phyloP scores from a whole-genome alignment of 371 early-diverging fungal genomes.

The Mucor indicus region DNA sequence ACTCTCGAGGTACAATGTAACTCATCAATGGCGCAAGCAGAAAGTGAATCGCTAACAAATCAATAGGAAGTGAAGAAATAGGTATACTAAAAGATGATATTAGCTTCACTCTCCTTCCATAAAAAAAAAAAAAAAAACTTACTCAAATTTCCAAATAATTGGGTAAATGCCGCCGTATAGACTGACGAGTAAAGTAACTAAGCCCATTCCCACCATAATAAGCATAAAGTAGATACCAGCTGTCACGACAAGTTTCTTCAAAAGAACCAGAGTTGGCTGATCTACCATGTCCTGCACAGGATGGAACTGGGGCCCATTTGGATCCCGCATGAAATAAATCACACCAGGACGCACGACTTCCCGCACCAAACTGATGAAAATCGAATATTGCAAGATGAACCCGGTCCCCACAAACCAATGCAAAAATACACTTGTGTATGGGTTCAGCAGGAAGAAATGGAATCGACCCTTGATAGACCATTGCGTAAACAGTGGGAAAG shows the following conservation, averaged over 20 bases:
- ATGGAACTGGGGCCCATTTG: slow-evolving; percentile 84
- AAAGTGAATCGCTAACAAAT: slow-evolving; percentile 67
- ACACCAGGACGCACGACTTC: slow-evolving; percentile 84
- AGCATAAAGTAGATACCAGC: slow-evolving; percentile 71
- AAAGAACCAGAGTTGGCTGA: slow-evolving; percentile 61
- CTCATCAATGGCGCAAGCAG: slow-evolving; percentile 55
- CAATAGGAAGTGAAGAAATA: slow-evolving; percentile 67
- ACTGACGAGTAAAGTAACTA: slow-evolving; percentile 35
- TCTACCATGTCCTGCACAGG: slow-evolving; percentile 85
- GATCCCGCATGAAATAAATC: slow-evolving; percentile 91
- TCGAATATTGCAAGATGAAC: slow-evolving; percentile 84
- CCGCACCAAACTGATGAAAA: slow-evolving; percentile 69
- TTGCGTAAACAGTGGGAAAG: slow-evolving; percentile 66
- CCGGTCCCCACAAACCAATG: slow-evolving; percentile 89
- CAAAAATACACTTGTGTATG: slow-evolving; percentile 66
- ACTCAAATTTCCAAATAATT: slow-evolving; percentile 24
- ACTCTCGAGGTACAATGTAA: slow-evolving; percentile 44
- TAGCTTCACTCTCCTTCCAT: not conserved
- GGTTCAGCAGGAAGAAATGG: slow-evolving; percentile 52
- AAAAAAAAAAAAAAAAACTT: slow-evolving; percentile 7
- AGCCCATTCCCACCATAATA: slow-evolving; percentile 63
- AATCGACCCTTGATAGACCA: slow-evolving; percentile 52
- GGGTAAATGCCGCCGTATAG: slow-evolving; percentile 16
- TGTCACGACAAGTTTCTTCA: slow-evolving; percentile 68
- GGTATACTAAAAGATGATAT: slow-evolving; percentile 66